A percentile compares a stretch with the other conserved stretches of the same genome.
These are phyloP conservation scores for Aegilops bicornis DNA, from an alignment of 176 grass and related monocot species.

Conservation along the genomic window DNA sequence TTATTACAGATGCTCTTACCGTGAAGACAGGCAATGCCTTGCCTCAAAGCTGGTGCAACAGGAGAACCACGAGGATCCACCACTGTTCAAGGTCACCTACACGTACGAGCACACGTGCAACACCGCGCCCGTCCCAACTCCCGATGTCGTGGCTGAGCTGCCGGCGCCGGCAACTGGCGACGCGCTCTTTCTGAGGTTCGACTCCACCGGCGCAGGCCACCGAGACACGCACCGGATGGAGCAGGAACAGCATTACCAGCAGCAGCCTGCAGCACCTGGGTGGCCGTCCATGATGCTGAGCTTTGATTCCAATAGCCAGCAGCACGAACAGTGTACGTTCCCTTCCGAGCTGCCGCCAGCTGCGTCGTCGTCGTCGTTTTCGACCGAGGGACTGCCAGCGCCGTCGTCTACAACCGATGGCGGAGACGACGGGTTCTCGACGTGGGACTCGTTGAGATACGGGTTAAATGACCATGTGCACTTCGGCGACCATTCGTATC, in stretches of 20 bases:
- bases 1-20: constrained; percentile 75
- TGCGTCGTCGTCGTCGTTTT: background rate
- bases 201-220: constrained; percentile 18
- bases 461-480: constrained; percentile 29
- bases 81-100: constrained; percentile 57
- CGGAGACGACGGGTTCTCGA: constrained; percentile 22
- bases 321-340: constrained; percentile 9
- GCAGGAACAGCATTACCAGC: background rate
- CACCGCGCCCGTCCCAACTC: constrained; percentile 31
- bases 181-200: constrained; percentile 38
- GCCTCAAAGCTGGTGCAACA: constrained; percentile 67
- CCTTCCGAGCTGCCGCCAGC: constrained; percentile 21
- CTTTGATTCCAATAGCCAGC: constrained; percentile 22
- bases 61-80: constrained; percentile 41
- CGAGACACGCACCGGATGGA: background rate
- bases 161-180: constrained; percentile 4
- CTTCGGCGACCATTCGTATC: constrained; percentile 27
- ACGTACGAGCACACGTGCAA: constrained; percentile 65
- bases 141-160: constrained; percentile 30
- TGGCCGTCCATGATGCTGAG: constrained; percentile 37
- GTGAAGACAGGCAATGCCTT: constrained; percentile 47
- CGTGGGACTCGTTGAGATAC: constrained; percentile 26
- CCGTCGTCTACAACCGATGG: background rate
- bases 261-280: background rate
- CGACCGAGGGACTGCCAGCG: background rate